These are phyloP conservation scores for Meredithiella fracta DNA, from an alignment of 2,329 filamentous ascomycete genomes.

Conservation along the genomic window DNA sequence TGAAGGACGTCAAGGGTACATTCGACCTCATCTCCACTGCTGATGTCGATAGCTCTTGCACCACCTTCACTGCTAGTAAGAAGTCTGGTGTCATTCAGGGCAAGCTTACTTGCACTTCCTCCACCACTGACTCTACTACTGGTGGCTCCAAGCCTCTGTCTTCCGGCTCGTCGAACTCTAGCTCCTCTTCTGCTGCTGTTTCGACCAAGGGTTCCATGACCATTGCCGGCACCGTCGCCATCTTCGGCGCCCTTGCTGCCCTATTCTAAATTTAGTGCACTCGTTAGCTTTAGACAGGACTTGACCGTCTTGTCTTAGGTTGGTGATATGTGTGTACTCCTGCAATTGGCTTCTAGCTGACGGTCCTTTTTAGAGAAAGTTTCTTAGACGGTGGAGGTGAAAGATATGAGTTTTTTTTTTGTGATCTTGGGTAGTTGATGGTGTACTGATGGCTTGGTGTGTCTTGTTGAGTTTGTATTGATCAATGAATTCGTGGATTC, in stretches of 20 bases:
- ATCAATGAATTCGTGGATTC: slow-evolving; percentile 2
- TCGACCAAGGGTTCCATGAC: slow-evolving; percentile 29
- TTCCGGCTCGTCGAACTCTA: slow-evolving; percentile 17
- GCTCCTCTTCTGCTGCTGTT: slow-evolving; percentile 26
- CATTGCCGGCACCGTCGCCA: slow-evolving; percentile 30
- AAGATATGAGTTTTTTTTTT: neutral
- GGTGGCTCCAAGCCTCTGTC: slow-evolving; percentile 20
- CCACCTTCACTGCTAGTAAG: slow-evolving; percentile 31
- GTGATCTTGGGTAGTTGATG: neutral
- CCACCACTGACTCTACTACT: slow-evolving; percentile 36
- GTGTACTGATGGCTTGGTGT: neutral
- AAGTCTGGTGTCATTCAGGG: slow-evolving; percentile 30
- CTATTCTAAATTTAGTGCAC: slow-evolving; percentile 29
- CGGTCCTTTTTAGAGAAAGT: neutral
- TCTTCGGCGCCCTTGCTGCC: slow-evolving; percentile 32
- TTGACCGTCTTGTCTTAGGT: neutral
- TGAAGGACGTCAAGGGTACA: slow-evolving; percentile 53
- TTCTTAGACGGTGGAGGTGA: neutral
- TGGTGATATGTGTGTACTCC: slow-evolving; percentile 10
- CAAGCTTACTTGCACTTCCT: slow-evolving; percentile 29
- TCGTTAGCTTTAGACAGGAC: neutral
- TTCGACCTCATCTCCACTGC: slow-evolving; percentile 53
- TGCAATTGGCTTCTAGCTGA: neutral
- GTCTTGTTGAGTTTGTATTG: slow-evolving; percentile 1
- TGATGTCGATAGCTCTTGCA: slow-evolving; percentile 41